phyloP scores from a whole-genome alignment of 2,329 filamentous ascomycete species.

The Rhexocercosporidium sp. region DNA sequence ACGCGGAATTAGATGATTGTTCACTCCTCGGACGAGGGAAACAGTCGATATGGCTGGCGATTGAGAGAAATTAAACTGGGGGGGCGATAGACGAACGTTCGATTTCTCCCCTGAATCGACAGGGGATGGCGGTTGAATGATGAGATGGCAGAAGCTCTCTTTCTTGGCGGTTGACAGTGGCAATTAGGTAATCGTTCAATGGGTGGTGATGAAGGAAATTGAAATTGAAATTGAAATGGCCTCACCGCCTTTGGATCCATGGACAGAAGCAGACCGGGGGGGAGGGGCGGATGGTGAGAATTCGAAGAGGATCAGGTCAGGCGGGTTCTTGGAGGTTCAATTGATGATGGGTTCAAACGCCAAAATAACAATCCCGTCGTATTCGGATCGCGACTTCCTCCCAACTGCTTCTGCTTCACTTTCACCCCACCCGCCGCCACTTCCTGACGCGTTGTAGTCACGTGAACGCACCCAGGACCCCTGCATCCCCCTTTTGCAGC shows the following conservation, averaged over 20 bases:
- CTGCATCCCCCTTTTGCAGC: neutral
- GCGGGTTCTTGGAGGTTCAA: no score
- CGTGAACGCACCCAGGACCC: neutral
- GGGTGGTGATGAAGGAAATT: no score
- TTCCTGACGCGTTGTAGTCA: neutral
- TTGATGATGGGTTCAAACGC: no score
- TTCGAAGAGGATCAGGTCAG: no score
- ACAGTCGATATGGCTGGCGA: neutral
- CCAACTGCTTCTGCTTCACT: no score
- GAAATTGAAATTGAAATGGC: no score
- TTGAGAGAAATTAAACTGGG: neutral
- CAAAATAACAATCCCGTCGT: neutral
- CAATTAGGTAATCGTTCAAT: no score
- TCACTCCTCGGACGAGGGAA: neutral
- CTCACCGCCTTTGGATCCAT: no score
- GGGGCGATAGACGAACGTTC: constrained; percentile 8
- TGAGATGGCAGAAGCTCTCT: neutral
- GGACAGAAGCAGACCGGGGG: no score
- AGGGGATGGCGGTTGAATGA: neutral
- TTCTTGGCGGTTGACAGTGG: neutral
- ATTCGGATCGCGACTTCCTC: constrained; percentile 7
- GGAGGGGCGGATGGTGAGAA: no score
- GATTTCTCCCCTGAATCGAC: constrained; percentile 12
- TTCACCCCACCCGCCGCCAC: neutral
- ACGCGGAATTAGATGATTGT: neutral